Percentiles rank a stretch among this genome's conserved stretches.
These are phyloP conservation scores for Agrocybe chaxingu DNA, from an alignment of 768 basidiomycete genomes.

Conservation along the genomic window DNA sequence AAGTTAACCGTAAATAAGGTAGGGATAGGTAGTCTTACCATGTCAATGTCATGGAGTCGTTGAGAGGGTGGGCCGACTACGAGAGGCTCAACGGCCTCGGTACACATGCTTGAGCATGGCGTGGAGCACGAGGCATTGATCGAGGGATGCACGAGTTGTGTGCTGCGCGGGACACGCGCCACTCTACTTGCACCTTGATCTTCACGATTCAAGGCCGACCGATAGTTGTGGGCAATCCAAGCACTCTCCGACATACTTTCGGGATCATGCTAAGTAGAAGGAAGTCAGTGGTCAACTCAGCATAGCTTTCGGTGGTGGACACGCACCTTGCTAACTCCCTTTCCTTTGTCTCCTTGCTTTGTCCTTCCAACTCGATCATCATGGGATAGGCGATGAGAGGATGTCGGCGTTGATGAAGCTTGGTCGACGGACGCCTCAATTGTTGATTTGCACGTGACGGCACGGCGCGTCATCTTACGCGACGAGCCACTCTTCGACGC, in stretches of 20 bases:
- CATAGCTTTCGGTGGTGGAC: not conserved
- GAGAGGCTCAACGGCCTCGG: too few relatives aligned
- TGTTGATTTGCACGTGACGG: not conserved
- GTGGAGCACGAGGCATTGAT: not conserved
- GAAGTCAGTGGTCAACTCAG: not conserved
- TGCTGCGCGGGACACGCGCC: not conserved
- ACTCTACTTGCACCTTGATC: not conserved
- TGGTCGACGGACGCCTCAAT: not conserved
- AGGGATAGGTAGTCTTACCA: slow-evolving; percentile 12
- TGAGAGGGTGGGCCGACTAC: not conserved
- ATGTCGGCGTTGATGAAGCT: not conserved
- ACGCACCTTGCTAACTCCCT: slow-evolving; percentile 9
- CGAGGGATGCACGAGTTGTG: not conserved
- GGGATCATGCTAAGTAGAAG: slow-evolving; percentile 9
- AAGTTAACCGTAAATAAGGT: not conserved
- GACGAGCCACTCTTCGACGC: slow-evolving; percentile 1
- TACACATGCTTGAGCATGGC: not conserved
- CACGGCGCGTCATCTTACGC: too few relatives aligned
- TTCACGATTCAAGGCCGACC: slow-evolving; percentile 1
- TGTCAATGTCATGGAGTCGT: slow-evolving; percentile 14
- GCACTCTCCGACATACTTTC: slow-evolving; percentile 6
- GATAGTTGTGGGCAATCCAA: slow-evolving; percentile 6
- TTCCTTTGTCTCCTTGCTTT: not conserved
- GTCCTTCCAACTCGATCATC: not conserved
- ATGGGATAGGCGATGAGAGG: not conserved